phyloP scores from a whole-genome alignment of 257 asterid species.

The Nicotiana tomentosiformis region DNA sequence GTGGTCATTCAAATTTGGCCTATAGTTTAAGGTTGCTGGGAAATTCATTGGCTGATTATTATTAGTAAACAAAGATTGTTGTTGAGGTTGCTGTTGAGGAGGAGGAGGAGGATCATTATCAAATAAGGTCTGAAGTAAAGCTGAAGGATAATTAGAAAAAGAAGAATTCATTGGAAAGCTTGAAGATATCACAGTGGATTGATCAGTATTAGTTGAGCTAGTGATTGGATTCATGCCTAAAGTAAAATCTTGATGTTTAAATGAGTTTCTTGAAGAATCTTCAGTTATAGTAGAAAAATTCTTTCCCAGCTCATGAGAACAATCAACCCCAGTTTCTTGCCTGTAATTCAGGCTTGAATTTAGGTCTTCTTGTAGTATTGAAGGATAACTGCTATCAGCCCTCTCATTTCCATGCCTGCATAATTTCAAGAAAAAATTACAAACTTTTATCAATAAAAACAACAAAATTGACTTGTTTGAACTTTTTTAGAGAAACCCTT shows the following conservation, averaged over 20 bases:
- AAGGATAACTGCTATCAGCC: neutral
- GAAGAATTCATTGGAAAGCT: constrained; percentile 17
- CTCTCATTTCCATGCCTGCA: constrained; percentile 15
- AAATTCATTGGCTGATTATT: constrained; percentile 17
- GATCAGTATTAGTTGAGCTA: constrained; percentile 2
- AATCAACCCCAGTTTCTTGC: constrained; percentile 14
- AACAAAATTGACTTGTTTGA: neutral
- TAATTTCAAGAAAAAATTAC: neutral
- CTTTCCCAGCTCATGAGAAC: neutral
- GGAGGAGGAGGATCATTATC: constrained; percentile 32
- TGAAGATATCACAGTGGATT: neutral
- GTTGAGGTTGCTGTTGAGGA: neutral
- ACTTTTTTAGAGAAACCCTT: neutral
- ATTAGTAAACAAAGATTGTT: constrained; percentile 16
- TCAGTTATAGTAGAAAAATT: neutral
- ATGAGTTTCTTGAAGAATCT: neutral
- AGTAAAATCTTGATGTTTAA: neutral
- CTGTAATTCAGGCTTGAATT: constrained; percentile 13
- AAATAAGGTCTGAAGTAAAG: constrained; percentile 38
- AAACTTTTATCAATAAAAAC: neutral
- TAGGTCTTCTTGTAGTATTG: constrained; percentile 10
- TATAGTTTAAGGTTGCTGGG: constrained; percentile 8
- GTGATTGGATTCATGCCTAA: constrained; percentile 4
- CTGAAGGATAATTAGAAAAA: constrained; percentile 26
- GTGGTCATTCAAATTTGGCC: constrained; percentile 16